A percentile compares a stretch with the other conserved stretches of the same genome.
phyloP scores from a whole-genome alignment of 2,329 filamentous ascomycete genomes.

The Colletotrichum coccodes region DNA sequence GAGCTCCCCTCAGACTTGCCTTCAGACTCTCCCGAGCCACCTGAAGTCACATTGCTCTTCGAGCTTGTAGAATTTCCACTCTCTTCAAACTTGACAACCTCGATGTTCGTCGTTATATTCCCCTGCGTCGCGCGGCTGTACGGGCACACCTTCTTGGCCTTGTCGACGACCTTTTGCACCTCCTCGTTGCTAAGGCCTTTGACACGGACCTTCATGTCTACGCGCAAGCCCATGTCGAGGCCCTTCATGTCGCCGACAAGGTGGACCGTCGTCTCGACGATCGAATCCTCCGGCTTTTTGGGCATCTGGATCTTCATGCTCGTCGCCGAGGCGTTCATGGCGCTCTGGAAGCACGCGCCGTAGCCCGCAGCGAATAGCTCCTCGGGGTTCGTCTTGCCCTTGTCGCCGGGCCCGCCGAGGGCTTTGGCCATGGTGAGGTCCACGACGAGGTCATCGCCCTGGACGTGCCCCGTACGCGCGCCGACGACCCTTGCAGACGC shows the following conservation, averaged over 20 bases:
- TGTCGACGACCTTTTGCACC: constrained; percentile 39
- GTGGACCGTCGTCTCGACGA: constrained; percentile 53
- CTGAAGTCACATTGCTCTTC: not conserved
- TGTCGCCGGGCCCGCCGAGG: constrained; percentile 49
- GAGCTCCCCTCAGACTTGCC: not conserved
- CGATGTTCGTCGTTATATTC: constrained; percentile 39
- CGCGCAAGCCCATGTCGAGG: constrained; percentile 54
- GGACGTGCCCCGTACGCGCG: constrained; percentile 43
- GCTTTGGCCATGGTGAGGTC: constrained; percentile 55
- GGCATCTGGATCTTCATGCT: constrained; percentile 53
- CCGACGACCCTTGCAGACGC: constrained; percentile 49
- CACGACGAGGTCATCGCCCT: constrained; percentile 41
- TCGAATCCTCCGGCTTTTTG: constrained; percentile 43
- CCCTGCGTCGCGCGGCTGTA: constrained; percentile 41
- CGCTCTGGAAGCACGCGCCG: constrained; percentile 57
- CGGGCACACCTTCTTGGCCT: constrained; percentile 41
- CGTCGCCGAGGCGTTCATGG: constrained; percentile 55
- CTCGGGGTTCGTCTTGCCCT: constrained; percentile 56
- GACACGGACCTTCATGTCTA: constrained; percentile 52
- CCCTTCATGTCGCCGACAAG: constrained; percentile 55
- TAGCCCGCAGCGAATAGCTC: constrained; percentile 59
- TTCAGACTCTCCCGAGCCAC: not conserved
- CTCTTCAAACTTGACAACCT: constrained; percentile 33
- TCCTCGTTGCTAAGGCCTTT: constrained; percentile 39
- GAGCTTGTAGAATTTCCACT: not conserved